Evolutionary conservation across 176 grass and related monocot species (phyloP), one percentile per base, ranked within the genome.

Genomic region (Carex myosuroides): DNA sequence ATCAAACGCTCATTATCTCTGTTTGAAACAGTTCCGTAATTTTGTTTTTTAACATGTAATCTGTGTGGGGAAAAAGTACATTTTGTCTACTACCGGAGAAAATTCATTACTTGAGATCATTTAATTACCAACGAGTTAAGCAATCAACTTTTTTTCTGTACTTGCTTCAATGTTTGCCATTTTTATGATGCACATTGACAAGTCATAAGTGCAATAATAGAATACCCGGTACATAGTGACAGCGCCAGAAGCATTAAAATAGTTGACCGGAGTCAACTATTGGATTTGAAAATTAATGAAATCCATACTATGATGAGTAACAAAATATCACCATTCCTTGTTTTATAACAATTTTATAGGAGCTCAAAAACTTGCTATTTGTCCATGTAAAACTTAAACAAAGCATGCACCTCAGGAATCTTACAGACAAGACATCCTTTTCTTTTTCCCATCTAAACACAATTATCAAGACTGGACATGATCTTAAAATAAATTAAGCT

Each of bases 351-450:
- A 53, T 78, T 8, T 56, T 26, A 56, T 56, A 57, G 13, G 57
- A 78, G 24, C 13, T 24, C 50, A 78, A 35, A 33, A 57, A 16
- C 26, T 32, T 16, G 57, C 5, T 35, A 78, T 78, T 52, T 55
- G 13, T 10, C 24, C 24, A 85, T 44, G 18, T 44, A 85, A 54
- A 30, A 3, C 4, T 64, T 63, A 66, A 85, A 78, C 29, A 52
- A 70, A 86, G 41, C 37, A 24, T 24, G 22, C 22, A 80, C 21
- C 29, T 64, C 29, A 55, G 41, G 41, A 71, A 72, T 57, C 21
- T 77, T 58, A 62, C 69, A 72, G 46, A 87, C 64, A 81, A 81
- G 48, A 87, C 77, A 81, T 73, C 41, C 48, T 62, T 58, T 79
- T 56, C 54, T 64, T 21, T 63, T 69, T 79, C 61, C 42, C 77